phyloP scores from a whole-genome alignment of 1,139 yeast genomes.

The Taphrina wiesneri region DNA sequence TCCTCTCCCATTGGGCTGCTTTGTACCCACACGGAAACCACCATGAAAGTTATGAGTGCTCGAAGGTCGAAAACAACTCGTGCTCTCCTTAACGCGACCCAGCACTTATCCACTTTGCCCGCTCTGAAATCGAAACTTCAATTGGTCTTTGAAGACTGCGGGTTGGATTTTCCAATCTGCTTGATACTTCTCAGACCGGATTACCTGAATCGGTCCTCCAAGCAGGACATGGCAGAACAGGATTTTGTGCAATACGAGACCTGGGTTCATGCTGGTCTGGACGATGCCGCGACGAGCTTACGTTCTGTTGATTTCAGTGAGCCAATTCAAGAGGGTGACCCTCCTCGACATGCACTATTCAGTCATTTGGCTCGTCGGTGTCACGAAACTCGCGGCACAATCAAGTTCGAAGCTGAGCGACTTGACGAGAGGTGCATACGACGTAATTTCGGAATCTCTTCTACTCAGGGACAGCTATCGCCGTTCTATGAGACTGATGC shows the following conservation, averaged over 20 bases:
- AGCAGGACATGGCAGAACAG: neutral
- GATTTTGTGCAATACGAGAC: slow-evolving; percentile 1
- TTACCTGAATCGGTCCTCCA: neutral
- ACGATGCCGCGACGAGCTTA: neutral
- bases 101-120: neutral
- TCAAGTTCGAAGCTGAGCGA: neutral
- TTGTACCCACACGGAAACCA: neutral
- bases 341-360: neutral
- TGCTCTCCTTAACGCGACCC: neutral
- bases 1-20: neutral
- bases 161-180: slow-evolving; percentile 3
- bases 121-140: neutral
- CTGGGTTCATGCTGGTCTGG: slow-evolving; percentile 4
- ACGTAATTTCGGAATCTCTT: neutral
- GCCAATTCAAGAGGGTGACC: neutral
- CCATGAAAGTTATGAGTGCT: neutral
- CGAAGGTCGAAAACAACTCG: neutral
- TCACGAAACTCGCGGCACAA: neutral
- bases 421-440: neutral
- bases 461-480: neutral
- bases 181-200: slow-evolving; percentile 1
- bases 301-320: neutral
- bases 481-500: slow-evolving; percentile 8
- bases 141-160: neutral
- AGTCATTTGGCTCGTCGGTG: neutral